phyloP scores from a whole-genome alignment of 176 grass and related monocot genomes.

The Ensete glaucum region DNA sequence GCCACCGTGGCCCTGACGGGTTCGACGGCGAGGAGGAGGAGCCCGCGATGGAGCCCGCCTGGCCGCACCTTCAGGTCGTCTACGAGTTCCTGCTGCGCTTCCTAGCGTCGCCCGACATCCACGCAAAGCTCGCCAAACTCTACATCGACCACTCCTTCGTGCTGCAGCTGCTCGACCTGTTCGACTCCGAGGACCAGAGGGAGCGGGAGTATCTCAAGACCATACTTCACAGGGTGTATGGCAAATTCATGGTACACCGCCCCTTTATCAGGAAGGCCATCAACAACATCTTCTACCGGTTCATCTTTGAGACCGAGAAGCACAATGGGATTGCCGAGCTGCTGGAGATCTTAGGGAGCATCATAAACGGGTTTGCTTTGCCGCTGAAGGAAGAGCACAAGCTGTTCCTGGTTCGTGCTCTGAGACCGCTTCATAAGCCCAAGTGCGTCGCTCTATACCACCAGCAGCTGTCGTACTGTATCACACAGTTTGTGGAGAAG shows the following conservation, averaged over 20 bases:
- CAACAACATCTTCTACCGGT: conserved; percentile 41
- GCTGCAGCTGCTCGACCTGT: conserved; percentile 37
- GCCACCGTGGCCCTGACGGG: conserved; percentile 1
- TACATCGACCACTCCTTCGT: conserved; percentile 45
- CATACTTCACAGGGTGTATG: conserved; percentile 40
- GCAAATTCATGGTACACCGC: conserved; percentile 54
- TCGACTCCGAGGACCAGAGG: conserved; percentile 43
- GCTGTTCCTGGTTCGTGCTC: conserved; percentile 35
- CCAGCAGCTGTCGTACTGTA: conserved; percentile 35
- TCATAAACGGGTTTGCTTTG: conserved; percentile 51
- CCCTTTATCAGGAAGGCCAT: conserved; percentile 43
- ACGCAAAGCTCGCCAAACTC: conserved; percentile 42
- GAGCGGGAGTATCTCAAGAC: conserved; percentile 46
- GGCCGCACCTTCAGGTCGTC: conserved; percentile 36
- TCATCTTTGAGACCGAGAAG: conserved; percentile 45
- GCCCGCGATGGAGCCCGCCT: conserved; percentile 33
- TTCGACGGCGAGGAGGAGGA: conserved; percentile 44
- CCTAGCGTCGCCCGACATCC: conserved; percentile 29
- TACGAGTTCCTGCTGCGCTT: conserved; percentile 46
- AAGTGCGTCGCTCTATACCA: conserved; percentile 30
- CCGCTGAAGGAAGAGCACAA: conserved; percentile 64
- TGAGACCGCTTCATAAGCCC: conserved; percentile 52
- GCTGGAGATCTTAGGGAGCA: conserved; percentile 47
- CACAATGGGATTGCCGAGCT: conserved; percentile 52
- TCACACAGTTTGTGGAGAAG: conserved; percentile 50